Evolutionary conservation across 495 filamentous ascomycete genomes (phyloP).

Genomic region (Tuber indicum): DNA sequence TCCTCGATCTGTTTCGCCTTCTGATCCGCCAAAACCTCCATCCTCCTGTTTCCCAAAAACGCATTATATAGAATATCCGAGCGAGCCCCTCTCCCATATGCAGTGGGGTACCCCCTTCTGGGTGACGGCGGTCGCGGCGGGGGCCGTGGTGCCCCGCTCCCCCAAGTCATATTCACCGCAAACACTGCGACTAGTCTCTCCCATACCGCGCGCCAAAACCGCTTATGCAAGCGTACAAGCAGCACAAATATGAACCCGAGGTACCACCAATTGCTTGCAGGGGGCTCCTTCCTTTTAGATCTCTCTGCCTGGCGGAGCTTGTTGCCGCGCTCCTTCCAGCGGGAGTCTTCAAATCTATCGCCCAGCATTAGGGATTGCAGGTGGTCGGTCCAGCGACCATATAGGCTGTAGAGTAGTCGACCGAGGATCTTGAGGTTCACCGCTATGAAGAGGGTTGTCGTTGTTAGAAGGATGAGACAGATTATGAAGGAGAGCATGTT

Average conservation of each 20-base stretch:
- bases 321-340: slow-evolving; percentile 3
- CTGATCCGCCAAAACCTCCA: not conserved
- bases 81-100: not conserved
- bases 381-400: not conserved
- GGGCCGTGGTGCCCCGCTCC: not conserved
- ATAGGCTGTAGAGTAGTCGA: not conserved
- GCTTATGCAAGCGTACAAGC: not conserved
- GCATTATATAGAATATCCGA: not conserved
- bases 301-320: slow-evolving; percentile 4
- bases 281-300: not conserved
- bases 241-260: not conserved
- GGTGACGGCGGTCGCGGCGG: not conserved
- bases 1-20: not conserved
- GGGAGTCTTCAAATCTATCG: not conserved
- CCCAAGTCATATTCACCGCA: not conserved
- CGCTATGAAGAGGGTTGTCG: slow-evolving; percentile 6
- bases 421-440: slow-evolving; percentile 11
- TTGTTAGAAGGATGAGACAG: not conserved
- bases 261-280: slow-evolving; percentile 13
- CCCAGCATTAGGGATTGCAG: not conserved
- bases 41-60: not conserved
- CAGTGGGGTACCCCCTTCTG: not conserved
- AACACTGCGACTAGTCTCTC: not conserved
- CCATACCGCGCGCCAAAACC: not conserved
- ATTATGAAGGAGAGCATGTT: slow-evolving; percentile 11